A percentile compares a stretch with the other conserved stretches of the same genome.
Evolutionary conservation across 148 eudicot genomes (phyloP).

Genomic region (Rhododendron williamsianum): DNA sequence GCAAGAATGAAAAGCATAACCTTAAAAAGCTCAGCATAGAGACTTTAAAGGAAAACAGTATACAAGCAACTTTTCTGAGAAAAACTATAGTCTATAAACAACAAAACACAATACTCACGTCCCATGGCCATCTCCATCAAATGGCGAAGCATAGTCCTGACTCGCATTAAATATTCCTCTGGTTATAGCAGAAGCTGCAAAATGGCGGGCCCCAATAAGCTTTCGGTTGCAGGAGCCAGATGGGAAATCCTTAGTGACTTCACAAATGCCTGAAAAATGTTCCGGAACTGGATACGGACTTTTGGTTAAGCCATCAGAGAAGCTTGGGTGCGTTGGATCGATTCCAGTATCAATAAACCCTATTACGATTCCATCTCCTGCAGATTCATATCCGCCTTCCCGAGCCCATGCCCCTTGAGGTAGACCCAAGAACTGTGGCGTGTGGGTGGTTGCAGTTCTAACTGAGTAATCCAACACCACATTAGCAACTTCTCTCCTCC

Average conservation of each 20-base stretch:
- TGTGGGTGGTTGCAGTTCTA: constrained; percentile 83
- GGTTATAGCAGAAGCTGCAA: constrained; percentile 97
- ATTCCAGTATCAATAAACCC: constrained; percentile 96
- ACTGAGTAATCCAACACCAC: constrained; percentile 85
- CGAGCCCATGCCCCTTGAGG: constrained; percentile 94
- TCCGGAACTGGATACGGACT: constrained; percentile 73
- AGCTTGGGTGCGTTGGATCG: constrained; percentile 87
- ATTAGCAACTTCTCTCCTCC: constrained; percentile 81
- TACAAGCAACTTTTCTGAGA: constrained; percentile 1
- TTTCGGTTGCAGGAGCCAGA: constrained; percentile 98
- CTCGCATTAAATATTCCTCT: constrained; percentile 91
- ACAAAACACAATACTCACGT: constrained; percentile 58
- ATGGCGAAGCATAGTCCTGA: constrained; percentile 96
- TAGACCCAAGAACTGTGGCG: constrained; percentile 90
- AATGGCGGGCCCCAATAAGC: constrained; percentile 96
- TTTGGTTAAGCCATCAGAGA: constrained; percentile 56
- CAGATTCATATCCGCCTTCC: constrained; percentile 78
- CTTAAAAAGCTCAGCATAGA: not conserved
- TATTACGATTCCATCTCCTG: constrained; percentile 91
- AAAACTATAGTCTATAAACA: not conserved
- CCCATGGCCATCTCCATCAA: constrained; percentile 99
- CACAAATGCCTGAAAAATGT: constrained; percentile 90
- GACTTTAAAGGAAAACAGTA: not conserved
- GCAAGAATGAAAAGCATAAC: not conserved
- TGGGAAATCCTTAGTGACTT: constrained; percentile 90